phyloP scores from a whole-genome alignment of 768 basidiomycete species.

The Termitomyces sp. region DNA sequence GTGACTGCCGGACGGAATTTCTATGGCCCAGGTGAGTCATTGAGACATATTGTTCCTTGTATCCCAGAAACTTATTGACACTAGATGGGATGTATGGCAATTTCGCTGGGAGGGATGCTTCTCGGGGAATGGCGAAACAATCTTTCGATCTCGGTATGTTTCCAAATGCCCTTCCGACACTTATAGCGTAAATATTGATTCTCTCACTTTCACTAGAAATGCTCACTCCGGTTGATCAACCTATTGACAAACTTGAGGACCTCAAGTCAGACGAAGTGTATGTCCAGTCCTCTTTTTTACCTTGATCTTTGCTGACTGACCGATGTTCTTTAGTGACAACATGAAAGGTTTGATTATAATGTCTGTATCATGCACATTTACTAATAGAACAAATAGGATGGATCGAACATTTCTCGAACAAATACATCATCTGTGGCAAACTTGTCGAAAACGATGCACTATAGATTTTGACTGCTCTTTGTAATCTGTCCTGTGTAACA shows the following conservation, averaged over 20 bases:
- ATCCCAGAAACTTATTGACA: neutral
- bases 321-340: constrained; percentile 59
- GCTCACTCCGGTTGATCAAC: constrained; percentile 83
- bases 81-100: constrained; percentile 96
- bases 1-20: constrained; percentile 86
- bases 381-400: constrained; percentile 48
- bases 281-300: constrained; percentile 21
- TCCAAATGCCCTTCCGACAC: neutral
- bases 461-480: constrained; percentile 17
- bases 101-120: constrained; percentile 96
- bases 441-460: constrained; percentile 74
- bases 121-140: constrained; percentile 96
- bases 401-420: constrained; percentile 91
- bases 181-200: neutral
- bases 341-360: constrained; percentile 63
- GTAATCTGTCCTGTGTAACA: neutral
- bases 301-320: constrained; percentile 3
- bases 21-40: constrained; percentile 83
- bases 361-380: neutral
- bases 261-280: constrained; percentile 80
- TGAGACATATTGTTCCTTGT: neutral
- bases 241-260: constrained; percentile 79
- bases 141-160: constrained; percentile 84
- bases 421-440: constrained; percentile 87
- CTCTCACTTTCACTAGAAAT: constrained; percentile 49